Base-by-base conservation (phyloP, 805 yeast genomes). In the Grigorovia humatica region DNA sequence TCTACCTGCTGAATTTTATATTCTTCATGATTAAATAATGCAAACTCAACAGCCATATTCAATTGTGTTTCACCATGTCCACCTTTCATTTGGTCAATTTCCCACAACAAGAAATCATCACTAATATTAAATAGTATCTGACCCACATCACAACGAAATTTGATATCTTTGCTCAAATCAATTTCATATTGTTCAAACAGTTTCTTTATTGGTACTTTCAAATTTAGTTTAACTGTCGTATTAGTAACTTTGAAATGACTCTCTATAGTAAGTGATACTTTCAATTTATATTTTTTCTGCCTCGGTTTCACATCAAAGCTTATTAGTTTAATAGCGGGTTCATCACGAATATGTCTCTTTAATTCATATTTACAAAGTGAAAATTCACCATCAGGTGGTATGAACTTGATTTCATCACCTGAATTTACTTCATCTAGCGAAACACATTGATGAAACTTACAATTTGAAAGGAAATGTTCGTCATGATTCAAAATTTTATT, bases 321-420 rank as follows among this genome's bases (percentile, higher is more conserved):
- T 2, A 54, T 53, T 20, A 67, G 50, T 47, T 71, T 64, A 7
- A 66, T 60, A 44, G 70, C 55, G 1, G 86, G 80, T 56, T 59
- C 57, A 47, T 67, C 70, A 18, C 57, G 57, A 3, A 66, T 61
- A 51, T 62, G 67, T 42, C 70, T 59, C 48, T 66, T 67, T 44
- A 71, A 52, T 42, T 65, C 63, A 45, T 72, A 72, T 48, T 62
- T 59, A 50, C 73, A 70, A 41, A 88, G 75, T 35, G 81, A 79
- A 63, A 87, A 88, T 57, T 79, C 80, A 0, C 96, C 96, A 71
- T 88, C 96, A 0, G 96, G 96, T 15, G 97, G 96, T 17, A 85
- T 79, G 64, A 89, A 90, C 30, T 82, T 79, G 35, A 90, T 80
- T 52, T 80, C 66, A 29, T 55, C 52, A 7, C 76, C 75, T 17